phyloP scores from a whole-genome alignment of 164 flowering plant species.

The Vitis cinerea region DNA sequence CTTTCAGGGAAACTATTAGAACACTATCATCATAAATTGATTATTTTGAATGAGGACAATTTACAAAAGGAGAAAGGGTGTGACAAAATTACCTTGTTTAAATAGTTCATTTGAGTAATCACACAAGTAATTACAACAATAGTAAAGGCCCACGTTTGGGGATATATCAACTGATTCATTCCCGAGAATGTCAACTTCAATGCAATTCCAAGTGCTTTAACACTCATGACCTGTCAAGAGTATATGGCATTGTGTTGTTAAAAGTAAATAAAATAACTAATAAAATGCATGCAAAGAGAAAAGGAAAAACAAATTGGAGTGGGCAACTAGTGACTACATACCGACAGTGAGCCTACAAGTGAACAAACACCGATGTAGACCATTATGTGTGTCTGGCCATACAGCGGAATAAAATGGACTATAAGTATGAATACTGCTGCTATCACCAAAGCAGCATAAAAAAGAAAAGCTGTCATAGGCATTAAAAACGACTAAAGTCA shows the following conservation, averaged over 20 bases:
- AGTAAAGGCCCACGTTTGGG: conserved; percentile 63
- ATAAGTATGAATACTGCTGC: conserved; percentile 52
- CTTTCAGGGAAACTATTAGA: no score
- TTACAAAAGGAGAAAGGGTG: neutral
- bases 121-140: conserved; percentile 48
- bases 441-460: conserved; percentile 59
- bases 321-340: conserved; percentile 22
- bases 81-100: conserved; percentile 51
- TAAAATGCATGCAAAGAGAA: neutral
- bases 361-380: conserved; percentile 85
- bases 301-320: conserved; percentile 2
- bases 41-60: neutral
- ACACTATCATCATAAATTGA: neutral
- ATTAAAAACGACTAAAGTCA: neutral
- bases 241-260: neutral
- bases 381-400: conserved; percentile 83
- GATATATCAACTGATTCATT: conserved; percentile 60
- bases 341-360: conserved; percentile 76
- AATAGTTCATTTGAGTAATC: conserved; percentile 64
- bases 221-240: conserved; percentile 63
- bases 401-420: conserved; percentile 53
- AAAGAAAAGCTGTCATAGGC: conserved; percentile 63
- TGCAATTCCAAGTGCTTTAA: conserved; percentile 71
- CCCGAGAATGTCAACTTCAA: conserved; percentile 65
- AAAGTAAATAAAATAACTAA: neutral